Base-by-base conservation (phyloP, 2,329 filamentous ascomycete genomes). In the Iodosphaeria phyllophila region DNA sequence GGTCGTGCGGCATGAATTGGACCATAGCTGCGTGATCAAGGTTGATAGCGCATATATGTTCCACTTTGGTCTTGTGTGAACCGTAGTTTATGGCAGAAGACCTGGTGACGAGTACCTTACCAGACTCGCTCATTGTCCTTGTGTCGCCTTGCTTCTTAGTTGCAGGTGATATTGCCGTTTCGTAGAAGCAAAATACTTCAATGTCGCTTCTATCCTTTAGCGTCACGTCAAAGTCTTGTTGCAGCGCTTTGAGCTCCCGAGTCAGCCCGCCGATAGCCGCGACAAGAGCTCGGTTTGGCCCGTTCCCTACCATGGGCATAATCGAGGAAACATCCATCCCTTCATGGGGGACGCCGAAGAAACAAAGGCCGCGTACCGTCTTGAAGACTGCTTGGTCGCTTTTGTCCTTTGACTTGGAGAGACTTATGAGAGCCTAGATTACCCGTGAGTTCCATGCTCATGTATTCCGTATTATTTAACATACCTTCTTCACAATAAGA, bases 131-230 rank as follows among this genome's bases (percentile, higher is more conserved):
- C 37, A 41, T 41, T 10, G 7, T n/a, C 36, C 40, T 19, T 19
- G 8, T 40, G 3, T 22, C 27, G 5, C 33, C 35, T 23, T 32
- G 35, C 25, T 30, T 14, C 23, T 28, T 23, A 31, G 39, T 38
- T 10, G 39, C 41, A 8, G 31, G 38, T 13, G 39, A 42, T 20
- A 28, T 12, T 8, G 28, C 11, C 2, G 40, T 42, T 27, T 42
- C 38, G 22, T 39, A 41, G 25, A 39, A 42, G 25, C 34, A 41
- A 15, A 37, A 21, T 8, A 41, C 20, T 27, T 39, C 32, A 8
- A 29, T 32, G 2, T 31, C 22, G 5, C 28, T 30, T 20, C 33
- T 18, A 8, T 8, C 13, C 2, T 31, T 32, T 8, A 40, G 18
- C 6, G 31, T 28, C 8, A 14, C 16, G 19, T 22, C 19, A 20